Base-by-base conservation (phyloP, 148 eudicot species). In the Spergularia marina region DNA sequence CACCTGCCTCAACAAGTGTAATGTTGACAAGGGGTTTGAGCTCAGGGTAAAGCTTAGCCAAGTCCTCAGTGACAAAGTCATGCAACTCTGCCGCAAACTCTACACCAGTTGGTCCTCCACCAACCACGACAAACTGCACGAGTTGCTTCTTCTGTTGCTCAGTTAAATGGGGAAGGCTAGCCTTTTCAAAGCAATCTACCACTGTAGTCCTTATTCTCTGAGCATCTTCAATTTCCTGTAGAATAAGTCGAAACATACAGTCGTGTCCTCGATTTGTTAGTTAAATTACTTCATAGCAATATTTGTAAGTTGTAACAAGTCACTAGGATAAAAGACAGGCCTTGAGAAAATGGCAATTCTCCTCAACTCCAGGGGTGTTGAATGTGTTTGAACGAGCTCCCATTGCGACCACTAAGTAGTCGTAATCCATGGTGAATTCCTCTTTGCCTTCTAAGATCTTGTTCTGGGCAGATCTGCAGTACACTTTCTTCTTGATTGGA, bases 101-200 rank as follows among this genome's bases (percentile, higher is more conserved):
- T 12, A 89, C 89, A 41, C 93, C 93, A 25, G 91, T 80, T 10
- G 93, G 93, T 7, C 93, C 93, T 57, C 93, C 93, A 21, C 91
- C 93, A 15, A 89, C 91, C 44, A 89, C 68, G 6, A 89, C 91
- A 72, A 89, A 89, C 23, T 87, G 93, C 60, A 89, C 82, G 5
- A 86, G 68, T 62, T 52, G 78, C 78, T 64, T 84, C 73, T 84
- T 81, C 70, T 87, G 85, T 41, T 87, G 88, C 7, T 87, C 88
- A 56, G 74, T 82, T 54, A 89, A 79, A 11, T 62, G 82, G 9
- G 93, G 93, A 25, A 89, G 85, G 83, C 79, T 83, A 15, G 93
- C 91, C 83, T 81, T 87, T 58, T 89, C 93, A 59, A 89, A 89
- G 68, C 93, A 87, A 59, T 89, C 93, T 11, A 89, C 77, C 21